Conservation (phyloP, 768 basidiomycete species). For the Auricularia auricula-judae region DNA sequence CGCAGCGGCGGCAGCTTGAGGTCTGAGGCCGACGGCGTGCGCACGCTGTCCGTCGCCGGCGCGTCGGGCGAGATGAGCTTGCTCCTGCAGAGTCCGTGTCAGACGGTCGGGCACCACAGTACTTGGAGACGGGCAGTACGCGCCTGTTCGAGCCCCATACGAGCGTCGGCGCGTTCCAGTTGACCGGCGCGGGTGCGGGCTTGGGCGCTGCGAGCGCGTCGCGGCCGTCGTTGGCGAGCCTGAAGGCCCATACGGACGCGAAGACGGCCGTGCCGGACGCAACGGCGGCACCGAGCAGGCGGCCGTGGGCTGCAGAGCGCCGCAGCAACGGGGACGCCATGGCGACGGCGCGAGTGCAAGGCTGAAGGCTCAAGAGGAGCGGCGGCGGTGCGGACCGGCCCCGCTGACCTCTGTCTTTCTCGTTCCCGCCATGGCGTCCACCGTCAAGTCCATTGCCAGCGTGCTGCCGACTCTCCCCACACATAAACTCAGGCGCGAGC, state of each 20-base stretch:
- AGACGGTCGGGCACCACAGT: background rate
- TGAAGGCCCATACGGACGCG: background rate
- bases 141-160: constrained; percentile 74
- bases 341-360: too few relatives aligned
- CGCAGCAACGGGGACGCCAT: too few relatives aligned
- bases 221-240: background rate
- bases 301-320: too few relatives aligned
- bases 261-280: too few relatives aligned
- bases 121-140: constrained; percentile 9
- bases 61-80: constrained; percentile 32
- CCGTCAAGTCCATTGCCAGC: background rate
- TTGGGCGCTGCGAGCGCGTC: background rate
- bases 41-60: constrained; percentile 30
- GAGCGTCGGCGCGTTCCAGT: constrained; percentile 19
- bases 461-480: background rate
- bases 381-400: too few relatives aligned
- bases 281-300: too few relatives aligned
- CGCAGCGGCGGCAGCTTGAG: constrained; percentile 60
- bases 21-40: constrained; percentile 42
- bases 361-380: too few relatives aligned
- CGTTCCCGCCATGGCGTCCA: background rate
- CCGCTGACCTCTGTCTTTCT: too few relatives aligned
- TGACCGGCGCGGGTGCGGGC: background rate
- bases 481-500: background rate
- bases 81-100: constrained; percentile 24